These are phyloP conservation scores for Herpetomonas samuelpessoai DNA, from an alignment of 208 protist genomes.

Conservation along the genomic window DNA sequence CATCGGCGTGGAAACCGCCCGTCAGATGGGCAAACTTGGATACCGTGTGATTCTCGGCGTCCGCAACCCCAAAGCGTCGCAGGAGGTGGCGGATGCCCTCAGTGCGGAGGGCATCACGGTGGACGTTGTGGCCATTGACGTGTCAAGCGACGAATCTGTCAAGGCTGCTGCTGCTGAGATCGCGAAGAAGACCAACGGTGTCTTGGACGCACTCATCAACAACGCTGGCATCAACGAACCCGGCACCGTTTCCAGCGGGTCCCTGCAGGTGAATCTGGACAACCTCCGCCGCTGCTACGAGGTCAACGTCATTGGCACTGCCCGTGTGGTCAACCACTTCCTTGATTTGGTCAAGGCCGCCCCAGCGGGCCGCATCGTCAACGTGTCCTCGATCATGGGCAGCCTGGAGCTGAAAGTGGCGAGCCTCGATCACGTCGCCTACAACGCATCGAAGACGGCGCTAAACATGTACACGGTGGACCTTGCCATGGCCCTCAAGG, in stretches of 20 bases:
- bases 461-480: constrained; percentile 85
- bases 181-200: constrained; percentile 23
- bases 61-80: constrained; percentile 30
- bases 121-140: constrained; percentile 44
- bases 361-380: constrained; percentile 67
- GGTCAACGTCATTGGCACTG: constrained; percentile 55
- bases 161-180: constrained; percentile 40
- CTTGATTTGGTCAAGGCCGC: constrained; percentile 54
- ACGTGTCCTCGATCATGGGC: constrained; percentile 64
- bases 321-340: constrained; percentile 67
- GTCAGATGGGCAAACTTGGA: constrained; percentile 47
- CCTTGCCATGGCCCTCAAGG: constrained; percentile 47
- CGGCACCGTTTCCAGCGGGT: constrained; percentile 10
- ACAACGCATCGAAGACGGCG: constrained; percentile 68
- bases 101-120: constrained; percentile 21
- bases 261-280: constrained; percentile 30
- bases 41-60: constrained; percentile 69
- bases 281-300: constrained; percentile 41
- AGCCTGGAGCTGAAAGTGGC: constrained; percentile 27
- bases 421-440: constrained; percentile 28
- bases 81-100: constrained; percentile 39
- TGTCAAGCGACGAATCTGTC: constrained; percentile 42
- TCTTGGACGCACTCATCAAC: constrained; percentile 75
- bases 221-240: constrained; percentile 41
- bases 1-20: constrained; percentile 71